Evolutionary conservation across 2,329 filamentous ascomycete genomes (phyloP).

Genomic region (Simplicillium sp.): DNA sequence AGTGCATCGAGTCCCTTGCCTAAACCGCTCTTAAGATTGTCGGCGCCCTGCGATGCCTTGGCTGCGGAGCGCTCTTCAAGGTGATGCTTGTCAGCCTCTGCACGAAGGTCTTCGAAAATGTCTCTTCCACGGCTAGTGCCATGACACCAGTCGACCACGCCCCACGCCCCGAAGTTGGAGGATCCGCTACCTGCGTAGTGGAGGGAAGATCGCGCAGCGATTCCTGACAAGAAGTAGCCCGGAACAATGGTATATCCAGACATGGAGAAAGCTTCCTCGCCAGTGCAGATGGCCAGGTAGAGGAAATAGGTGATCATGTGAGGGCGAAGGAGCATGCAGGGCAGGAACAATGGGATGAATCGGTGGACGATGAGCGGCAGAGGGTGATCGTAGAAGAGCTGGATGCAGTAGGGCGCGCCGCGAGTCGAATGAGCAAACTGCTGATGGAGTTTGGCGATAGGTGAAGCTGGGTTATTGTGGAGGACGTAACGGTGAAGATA

Average conservation of each 20-base stretch:
- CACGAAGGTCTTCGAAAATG: constrained; percentile 43
- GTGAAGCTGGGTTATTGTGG: constrained; percentile 35
- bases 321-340: constrained; percentile 54
- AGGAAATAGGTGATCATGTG: constrained; percentile 66
- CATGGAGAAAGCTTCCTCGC: constrained; percentile 58
- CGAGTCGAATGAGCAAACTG: constrained; percentile 40
- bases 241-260: constrained; percentile 57
- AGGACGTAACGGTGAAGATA: constrained; percentile 64
- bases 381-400: constrained; percentile 60
- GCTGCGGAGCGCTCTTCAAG: constrained; percentile 30
- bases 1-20: constrained; percentile 17
- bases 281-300: constrained; percentile 50
- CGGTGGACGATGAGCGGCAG: constrained; percentile 51
- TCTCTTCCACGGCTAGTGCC: constrained; percentile 44
- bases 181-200: constrained; percentile 47
- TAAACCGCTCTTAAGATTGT: constrained; percentile 22
- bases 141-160: constrained; percentile 51
- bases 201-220: constrained; percentile 30
- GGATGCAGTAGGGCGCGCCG: constrained; percentile 51
- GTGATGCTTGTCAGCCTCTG: constrained; percentile 47
- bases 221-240: constrained; percentile 42
- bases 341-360: constrained; percentile 56
- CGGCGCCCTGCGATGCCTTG: constrained; percentile 21
- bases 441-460: constrained; percentile 31
- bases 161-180: constrained; percentile 54